Evolutionary conservation across 345 rosid genomes (phyloP).

Genomic region (Orychophragmus violaceus): DNA sequence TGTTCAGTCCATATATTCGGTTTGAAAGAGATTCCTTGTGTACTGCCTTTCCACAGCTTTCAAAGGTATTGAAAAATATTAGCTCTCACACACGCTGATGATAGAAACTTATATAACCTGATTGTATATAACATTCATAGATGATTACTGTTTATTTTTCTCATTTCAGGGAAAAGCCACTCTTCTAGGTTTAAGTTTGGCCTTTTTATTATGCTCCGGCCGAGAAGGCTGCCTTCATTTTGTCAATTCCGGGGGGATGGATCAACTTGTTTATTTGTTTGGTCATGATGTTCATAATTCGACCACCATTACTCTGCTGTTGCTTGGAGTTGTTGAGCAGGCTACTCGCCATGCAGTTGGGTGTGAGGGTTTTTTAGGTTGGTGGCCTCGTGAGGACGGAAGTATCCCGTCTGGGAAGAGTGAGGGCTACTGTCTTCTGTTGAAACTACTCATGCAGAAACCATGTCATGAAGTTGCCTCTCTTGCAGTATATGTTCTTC

Average conservation of each 20-base stretch:
- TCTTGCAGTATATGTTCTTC: conserved; percentile 69
- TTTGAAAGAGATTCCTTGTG: conserved; percentile 37
- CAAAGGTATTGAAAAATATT: conserved; percentile 45
- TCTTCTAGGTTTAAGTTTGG: conserved; percentile 65
- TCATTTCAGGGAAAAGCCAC: conserved; percentile 55
- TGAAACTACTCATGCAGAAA: conserved; percentile 72
- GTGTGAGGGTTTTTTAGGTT: conserved; percentile 87
- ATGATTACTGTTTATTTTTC: conserved; percentile 28
- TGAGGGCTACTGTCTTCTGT: conserved; percentile 67
- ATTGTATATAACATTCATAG: conserved; percentile 3
- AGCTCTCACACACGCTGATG: conserved; percentile 5
- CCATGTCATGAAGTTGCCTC: conserved; percentile 85
- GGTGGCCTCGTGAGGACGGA: conserved; percentile 97
- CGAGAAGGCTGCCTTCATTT: conserved; percentile 92
- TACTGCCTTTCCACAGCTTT: conserved; percentile 43
- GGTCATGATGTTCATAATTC: conserved; percentile 46
- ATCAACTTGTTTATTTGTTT: conserved; percentile 52
- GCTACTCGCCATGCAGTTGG: conserved; percentile 89
- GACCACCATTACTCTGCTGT: conserved; percentile 45
- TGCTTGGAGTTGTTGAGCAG: conserved; percentile 83
- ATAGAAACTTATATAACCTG: neutral
- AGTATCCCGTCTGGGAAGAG: conserved; percentile 63
- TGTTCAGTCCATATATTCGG: conserved; percentile 41
- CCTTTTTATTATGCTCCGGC: conserved; percentile 77
- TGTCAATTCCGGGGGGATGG: conserved; percentile 78